Base-by-base conservation (phyloP, 129 eudicot species). In the Centrapalus pauciflorus region DNA sequence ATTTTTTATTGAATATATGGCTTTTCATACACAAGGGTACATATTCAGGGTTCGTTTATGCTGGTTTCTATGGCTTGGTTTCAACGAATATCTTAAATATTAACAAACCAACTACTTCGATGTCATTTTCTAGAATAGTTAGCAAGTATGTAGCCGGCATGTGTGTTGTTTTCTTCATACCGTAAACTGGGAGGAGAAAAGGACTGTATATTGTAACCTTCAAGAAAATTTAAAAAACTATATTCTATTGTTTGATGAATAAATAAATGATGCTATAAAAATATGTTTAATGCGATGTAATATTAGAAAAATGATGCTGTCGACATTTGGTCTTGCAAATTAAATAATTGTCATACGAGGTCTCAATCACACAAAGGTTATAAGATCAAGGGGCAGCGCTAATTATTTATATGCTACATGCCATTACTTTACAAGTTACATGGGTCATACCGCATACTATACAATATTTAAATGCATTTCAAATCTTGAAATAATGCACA, bases 381-480 rank as follows among this genome's bases (percentile, higher is more conserved):
- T 40, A 30, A 56, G 16, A 5, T 70, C 49, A 69, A 55, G 29
- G 9, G 57, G 14, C 65, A 55, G 5, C 19, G 35, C 27, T 28
- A n/a, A 7, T 46, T n/a, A 2, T 71, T 17, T n/a, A n/a, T 35
- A 30, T 30, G 61, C 50, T 35, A 58, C 30, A 55, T 69, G 73
- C 25, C 66, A 69, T 55, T 66, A 69, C n/a, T 29, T 46, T 71
- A 46, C 50, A 60, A 46, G 69, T 46, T 71, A 46, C 50, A 60
- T 61, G 69, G 19, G 76, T 71, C 76, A 58, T 34, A 26, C 54
- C 40, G 16, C 76, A 58, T 34, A 26, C 54, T 54, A 11, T 50
- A 49, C 29, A 50, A 9, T 24, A 11, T 48, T 32, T 61, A 8
- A 7, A 72, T 34, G 50, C n/a, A 30, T 43, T 58, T 19, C 46